Base-by-base conservation (phyloP, 106 monocot genomes). In the Ottelia alismoides region DNA sequence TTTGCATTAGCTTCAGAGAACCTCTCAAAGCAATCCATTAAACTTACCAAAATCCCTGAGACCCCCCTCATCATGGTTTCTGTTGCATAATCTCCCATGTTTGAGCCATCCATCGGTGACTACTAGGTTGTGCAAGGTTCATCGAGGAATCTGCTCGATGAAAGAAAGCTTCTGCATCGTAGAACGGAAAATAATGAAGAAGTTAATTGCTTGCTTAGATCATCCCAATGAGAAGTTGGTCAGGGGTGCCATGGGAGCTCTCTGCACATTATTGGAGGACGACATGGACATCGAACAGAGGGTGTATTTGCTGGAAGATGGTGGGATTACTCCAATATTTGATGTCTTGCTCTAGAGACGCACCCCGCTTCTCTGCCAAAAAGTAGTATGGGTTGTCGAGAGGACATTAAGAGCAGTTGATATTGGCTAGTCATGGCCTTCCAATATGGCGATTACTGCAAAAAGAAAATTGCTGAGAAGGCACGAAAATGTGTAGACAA, bases 371-470 rank as follows among this genome's bases (percentile, higher is more conserved):
- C n/a, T 98, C 18, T 62, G 75, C 63, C 69, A 68, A 19, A 56
- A 74, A 44, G 78, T 78, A 21, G 85, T 98, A 47, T 98, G 89
- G 89, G 96, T 79, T 0, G 79, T 81, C 1, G 96, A 98, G 64
- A 98, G 89, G 74, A 77, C 90, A 19, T 52, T 98, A 57, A 82
- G 96, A 65, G 61, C 40, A 1, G 89, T 85, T 11, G 81, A 82
- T 0, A 77, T 89, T 48, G 89, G 89, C 10, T 64, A 4, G 90
- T 91, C n/a, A 80, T 80, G 45, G 90, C 90, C 11, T 91, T 78
- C 30, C 56, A 77, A 35, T 71, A 84, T 27, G 74, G 81, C 3
- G 90, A 91, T 51, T 70, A 74, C 27, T 65, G 69, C 48, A 91
- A 84, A 20, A 77, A 70, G 54, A 84, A 84, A 58, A 72, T 80